Evolutionary conservation across 23 red algal species (phyloP), one percentile per base, ranked within the genome.

Genomic region (Gracilaria caudata): DNA sequence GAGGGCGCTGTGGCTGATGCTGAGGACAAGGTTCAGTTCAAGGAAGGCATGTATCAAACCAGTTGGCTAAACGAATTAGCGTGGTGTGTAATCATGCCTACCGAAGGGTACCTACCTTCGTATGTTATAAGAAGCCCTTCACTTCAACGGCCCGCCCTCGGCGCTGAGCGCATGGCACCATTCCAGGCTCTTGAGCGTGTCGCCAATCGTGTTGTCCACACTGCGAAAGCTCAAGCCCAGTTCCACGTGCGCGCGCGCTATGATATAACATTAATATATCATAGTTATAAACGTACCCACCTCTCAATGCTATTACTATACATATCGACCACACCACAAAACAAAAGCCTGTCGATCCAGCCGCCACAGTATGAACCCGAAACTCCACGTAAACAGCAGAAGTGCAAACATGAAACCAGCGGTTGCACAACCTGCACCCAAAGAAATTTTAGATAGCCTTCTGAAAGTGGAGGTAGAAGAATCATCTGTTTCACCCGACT

Each of bases 41-140:
- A 51, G 51, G 85, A 89, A 19, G 58, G 26, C 14, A 45, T 64
- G 77, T 91, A 71, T 35, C 77, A 91, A 49, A 71, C 77, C 11
- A 82, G 77, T 61, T 98, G 93, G 92, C 1, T 94, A 21, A 85
- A 88, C 14, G 90, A 98, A 66, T 94, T 94, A 61, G 47, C 43
- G 68, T 92, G 9, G 82, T 98, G 7, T 74, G 77, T 6, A 77
- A 30, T 7, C 86, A 92, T 0, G 81, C 92, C n/a, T n/a, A n/a
- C n/a, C n/a, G n/a, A n/a, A n/a, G n/a, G n/a, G n/a, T n/a, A n/a
- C n/a, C n/a, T n/a, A n/a, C n/a, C n/a, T n/a, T n/a, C n/a, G n/a
- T n/a, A n/a, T n/a, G n/a, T n/a, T n/a, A n/a, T n/a, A n/a, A n/a
- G n/a, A n/a, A n/a, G n/a, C n/a, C n/a, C n/a, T n/a, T n/a, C n/a